phyloP scores from a whole-genome alignment of 1,284 basidiomycete genomes.

The Cutaneotrichosporon spelunceum region DNA sequence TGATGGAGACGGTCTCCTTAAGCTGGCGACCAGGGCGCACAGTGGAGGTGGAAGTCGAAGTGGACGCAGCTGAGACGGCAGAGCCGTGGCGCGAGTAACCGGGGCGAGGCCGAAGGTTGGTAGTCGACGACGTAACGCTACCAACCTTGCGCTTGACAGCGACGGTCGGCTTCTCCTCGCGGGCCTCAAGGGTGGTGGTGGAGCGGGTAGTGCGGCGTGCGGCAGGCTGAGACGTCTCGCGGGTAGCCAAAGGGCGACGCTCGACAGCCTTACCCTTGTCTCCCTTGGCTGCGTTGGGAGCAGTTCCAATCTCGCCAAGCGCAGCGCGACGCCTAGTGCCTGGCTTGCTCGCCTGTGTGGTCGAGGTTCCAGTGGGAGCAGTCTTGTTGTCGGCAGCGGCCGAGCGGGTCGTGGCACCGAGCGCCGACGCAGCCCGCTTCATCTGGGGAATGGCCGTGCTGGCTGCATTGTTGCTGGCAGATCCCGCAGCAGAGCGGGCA shows the following conservation, averaged over 20 bases:
- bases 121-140: constrained; percentile 14
- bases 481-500: constrained; percentile 22
- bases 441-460: constrained; percentile 40
- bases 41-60: constrained; percentile 15
- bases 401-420: constrained; percentile 18
- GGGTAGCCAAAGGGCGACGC: constrained; percentile 30
- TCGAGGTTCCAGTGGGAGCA: background rate
- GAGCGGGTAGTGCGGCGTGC: constrained; percentile 15
- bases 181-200: constrained; percentile 10
- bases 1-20: constrained; percentile 26
- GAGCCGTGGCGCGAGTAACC: constrained; percentile 10
- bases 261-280: constrained; percentile 25
- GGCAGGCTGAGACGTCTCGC: constrained; percentile 15
- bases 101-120: constrained; percentile 14
- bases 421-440: constrained; percentile 31
- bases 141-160: constrained; percentile 34
- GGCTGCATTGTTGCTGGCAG: constrained; percentile 18
- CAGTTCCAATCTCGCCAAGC: constrained; percentile 47
- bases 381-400: constrained; percentile 21
- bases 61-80: constrained; percentile 14
- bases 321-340: constrained; percentile 37
- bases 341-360: background rate
- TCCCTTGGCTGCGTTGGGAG: constrained; percentile 22
- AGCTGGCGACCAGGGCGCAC: constrained; percentile 13
- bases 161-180: constrained; percentile 24